These are phyloP conservation scores for Castanospermum australe DNA, from an alignment of 306 rosid species.

Conservation along the genomic window DNA sequence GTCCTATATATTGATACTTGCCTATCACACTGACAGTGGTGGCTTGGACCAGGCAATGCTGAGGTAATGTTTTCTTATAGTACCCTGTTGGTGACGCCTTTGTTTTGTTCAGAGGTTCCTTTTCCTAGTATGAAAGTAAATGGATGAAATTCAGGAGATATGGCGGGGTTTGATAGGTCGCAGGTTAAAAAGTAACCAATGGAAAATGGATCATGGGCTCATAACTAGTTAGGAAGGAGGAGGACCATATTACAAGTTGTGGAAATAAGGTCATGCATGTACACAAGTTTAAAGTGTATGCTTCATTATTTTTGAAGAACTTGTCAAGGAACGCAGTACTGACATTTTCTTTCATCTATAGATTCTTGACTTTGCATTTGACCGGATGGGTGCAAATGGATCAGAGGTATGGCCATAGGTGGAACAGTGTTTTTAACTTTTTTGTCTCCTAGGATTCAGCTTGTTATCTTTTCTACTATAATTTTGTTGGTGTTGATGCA, in stretches of 20 bases:
- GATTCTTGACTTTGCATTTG: constrained; percentile 95
- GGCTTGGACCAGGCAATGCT: constrained; percentile 6
- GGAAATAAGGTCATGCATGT: constrained; percentile 18
- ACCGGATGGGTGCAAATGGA: constrained; percentile 87
- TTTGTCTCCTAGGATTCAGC: neutral
- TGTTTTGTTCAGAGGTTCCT: neutral
- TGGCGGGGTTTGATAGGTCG: constrained; percentile 6
- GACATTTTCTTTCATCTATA: constrained; percentile 42
- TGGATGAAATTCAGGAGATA: neutral
- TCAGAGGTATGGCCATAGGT: constrained; percentile 60
- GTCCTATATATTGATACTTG: constrained; percentile 3
- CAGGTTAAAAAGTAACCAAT: neutral
- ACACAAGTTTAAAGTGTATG: neutral
- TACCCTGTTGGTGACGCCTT: neutral
- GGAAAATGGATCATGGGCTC: neutral
- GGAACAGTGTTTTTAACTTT: neutral
- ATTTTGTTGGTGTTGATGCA: neutral
- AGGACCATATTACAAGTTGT: neutral
- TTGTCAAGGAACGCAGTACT: constrained; percentile 29
- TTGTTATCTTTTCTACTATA: neutral
- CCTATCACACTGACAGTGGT: neutral
- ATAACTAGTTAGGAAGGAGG: neutral
- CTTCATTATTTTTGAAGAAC: constrained; percentile 10
- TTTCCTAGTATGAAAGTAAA: constrained; percentile 15
- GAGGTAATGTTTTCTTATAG: neutral